Evolutionary conservation across 1,284 basidiomycete genomes (phyloP), one percentile per base, ranked within the genome.

Genomic region (Hymenochaete sp.): DNA sequence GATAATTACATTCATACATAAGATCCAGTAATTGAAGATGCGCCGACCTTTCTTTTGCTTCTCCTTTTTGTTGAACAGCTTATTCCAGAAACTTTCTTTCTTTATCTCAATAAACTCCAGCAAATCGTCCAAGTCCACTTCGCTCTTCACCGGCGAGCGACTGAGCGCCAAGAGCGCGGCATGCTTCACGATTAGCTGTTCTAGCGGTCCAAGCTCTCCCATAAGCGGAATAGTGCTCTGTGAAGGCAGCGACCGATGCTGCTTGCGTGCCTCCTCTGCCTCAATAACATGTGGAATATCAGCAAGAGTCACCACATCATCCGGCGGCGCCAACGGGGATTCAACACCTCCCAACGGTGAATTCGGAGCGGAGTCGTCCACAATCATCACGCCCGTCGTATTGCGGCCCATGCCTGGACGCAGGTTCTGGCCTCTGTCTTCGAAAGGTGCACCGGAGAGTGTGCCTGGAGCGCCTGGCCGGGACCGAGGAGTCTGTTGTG

Each of bases 11-110:
- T 37, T 27, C 45, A 38, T 45, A 21, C 43, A 14, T 25, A 37
- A 27, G 14, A 14, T 35, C 29, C 47, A 22, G 36, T 28, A 18
- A 32, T 45, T 43, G 38, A n/a, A 38, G 33, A 41, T 38, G 19
- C 14, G 68, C 72, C 51, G 52, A 87, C 91, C 89, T 65, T 95
- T 95, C 70, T 89, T 88, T 73, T 92, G 84, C 51, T 81, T 79
- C 38, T 78, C 79, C n/a, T 75, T 79, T 63, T 98, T 97, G n/a
- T n/a, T n/a, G 72, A 98, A 98, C 26, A 97, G 63, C 66, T 93
- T 93, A 56, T 90, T 89, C 93, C 93, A 98, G 68, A 97, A 97
- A 27, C 88, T 89, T 54, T 80, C 83, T 72, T 96, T 97, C 70
- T 96, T 88, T 29, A 72, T 73, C 63, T 98, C 93, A 36, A 99